Evolutionary conservation across 345 rosid species (phyloP), one percentile per base, ranked within the genome.

Genomic region (Euphorbia peplus): DNA sequence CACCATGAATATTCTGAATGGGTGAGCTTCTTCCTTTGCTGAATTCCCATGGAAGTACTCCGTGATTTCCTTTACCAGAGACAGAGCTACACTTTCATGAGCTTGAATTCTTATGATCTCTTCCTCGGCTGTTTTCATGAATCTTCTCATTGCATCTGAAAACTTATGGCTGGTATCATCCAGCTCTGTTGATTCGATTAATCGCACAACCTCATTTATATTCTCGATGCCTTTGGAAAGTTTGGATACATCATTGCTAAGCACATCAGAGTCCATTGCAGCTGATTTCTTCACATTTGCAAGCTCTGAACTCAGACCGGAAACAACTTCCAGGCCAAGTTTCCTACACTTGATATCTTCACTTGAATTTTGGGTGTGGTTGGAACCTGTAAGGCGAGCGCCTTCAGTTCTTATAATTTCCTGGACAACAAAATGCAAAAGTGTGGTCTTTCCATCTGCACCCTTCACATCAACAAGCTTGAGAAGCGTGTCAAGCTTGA

Each of bases 21-120:
- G 98, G 70, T 90, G 99, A 29, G 98, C 96, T 82, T 95, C 98
- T 84, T 95, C 99, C 82, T 87, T 92, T 0, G 97, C 92, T n/a
- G 99, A 95, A 85, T 92, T 86, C 16, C 99, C 99, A 44, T 95
- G 99, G 85, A 95, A 95, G 77, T 92, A 95, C 76, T 92, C 99
- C 2, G 99, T 95, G 64, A 92, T 92, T 60, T 95, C 99, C 75
- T 95, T 95, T 60, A 92, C 98, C 0, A 95, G 75, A 5, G 98
- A 90, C 48, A 90, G 70, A 9, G 96, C 90, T 47, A 88, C 90
- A 11, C 96, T 95, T 75, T 92, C 99, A 60, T 82, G 92, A 30
- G 99, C 96, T 75, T 88, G 98, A 81, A 95, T 87, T 79, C 87
- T 86, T 61, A 85, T 76, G 28, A 92, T 87, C 74, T 95, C 97